These are phyloP conservation scores for Flagelloscypha sp. DNA, from an alignment of 768 basidiomycete genomes.

Conservation along the genomic window DNA sequence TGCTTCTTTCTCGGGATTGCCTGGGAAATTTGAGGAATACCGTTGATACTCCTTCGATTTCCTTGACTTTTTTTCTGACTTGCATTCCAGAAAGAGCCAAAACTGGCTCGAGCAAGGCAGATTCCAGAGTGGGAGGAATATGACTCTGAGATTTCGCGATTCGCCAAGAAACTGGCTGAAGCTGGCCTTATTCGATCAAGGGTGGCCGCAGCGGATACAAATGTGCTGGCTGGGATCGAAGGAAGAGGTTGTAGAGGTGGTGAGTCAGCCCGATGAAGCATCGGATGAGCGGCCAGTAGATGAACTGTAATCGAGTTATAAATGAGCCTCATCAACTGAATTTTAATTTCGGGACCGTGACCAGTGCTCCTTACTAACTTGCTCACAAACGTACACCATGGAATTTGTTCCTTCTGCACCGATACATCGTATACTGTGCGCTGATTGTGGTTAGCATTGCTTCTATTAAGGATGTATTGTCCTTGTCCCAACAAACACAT, in stretches of 20 bases:
- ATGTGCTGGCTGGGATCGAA: slow-evolving; percentile 48
- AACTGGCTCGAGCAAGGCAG: slow-evolving; percentile 83
- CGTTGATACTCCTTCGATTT: not conserved
- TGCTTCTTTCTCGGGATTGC: slow-evolving; percentile 1
- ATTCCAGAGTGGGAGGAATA: slow-evolving; percentile 98
- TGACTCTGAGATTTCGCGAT: slow-evolving; percentile 81
- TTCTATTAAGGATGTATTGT: not conserved
- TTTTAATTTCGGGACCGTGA: no score
- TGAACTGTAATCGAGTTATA: slow-evolving; percentile 13
- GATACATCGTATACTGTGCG: slow-evolving; percentile 78
- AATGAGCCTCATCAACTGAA: no score
- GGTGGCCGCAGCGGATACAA: slow-evolving; percentile 60
- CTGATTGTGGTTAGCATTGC: slow-evolving; percentile 58
- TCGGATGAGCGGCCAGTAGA: slow-evolving; percentile 8
- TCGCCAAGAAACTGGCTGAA: slow-evolving; percentile 64
- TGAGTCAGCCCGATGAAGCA: not conserved
- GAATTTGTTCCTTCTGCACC: slow-evolving; percentile 71
- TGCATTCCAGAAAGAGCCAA: slow-evolving; percentile 82
- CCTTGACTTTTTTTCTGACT: slow-evolving; percentile 1
- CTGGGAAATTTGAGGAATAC: no score
- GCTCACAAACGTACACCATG: no score
- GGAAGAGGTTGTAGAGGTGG: not conserved
- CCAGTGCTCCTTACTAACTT: no score
- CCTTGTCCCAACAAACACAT: slow-evolving; percentile 4
- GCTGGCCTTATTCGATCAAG: slow-evolving; percentile 63